Evolutionary conservation across 2,329 filamentous ascomycete species (phyloP).

Genomic region (Fusarium sp.): DNA sequence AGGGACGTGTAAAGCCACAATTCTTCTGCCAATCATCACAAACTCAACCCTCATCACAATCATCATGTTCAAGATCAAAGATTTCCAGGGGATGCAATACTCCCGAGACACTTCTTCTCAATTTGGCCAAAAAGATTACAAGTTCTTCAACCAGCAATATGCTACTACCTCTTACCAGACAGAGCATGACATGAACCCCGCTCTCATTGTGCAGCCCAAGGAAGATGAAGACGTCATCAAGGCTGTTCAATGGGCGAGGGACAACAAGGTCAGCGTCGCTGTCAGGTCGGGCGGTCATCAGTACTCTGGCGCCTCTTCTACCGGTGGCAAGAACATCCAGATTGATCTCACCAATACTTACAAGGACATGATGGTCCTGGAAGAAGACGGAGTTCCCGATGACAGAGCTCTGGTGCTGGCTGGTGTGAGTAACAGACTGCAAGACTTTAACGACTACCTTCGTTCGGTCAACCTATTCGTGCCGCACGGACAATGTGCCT

Average conservation of each 20-base stretch:
- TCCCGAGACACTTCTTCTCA: conserved; percentile 24
- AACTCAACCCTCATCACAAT: background rate
- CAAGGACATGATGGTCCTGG: conserved; percentile 43
- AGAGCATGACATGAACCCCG: conserved; percentile 55
- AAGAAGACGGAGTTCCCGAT: conserved; percentile 34
- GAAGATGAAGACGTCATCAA: conserved; percentile 53
- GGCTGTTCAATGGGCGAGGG: conserved; percentile 52
- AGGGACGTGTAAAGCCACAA: background rate
- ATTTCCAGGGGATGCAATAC: conserved; percentile 38
- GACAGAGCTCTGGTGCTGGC: conserved; percentile 49
- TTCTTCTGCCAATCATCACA: background rate
- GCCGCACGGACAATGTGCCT: conserved; percentile 56
- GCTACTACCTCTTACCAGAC: conserved; percentile 53
- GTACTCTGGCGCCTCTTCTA: conserved; percentile 60
- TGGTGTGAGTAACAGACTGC: conserved; percentile 54
- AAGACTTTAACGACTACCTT: conserved; percentile 55
- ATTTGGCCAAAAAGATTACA: conserved; percentile 18
- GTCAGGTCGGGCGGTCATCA: conserved; percentile 60
- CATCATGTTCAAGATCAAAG: conserved; percentile 34
- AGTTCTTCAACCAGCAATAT: conserved; percentile 50
- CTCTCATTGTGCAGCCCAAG: conserved; percentile 55
- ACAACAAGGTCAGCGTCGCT: conserved; percentile 53
- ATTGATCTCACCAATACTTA: conserved; percentile 53
- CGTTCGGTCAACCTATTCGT: conserved; percentile 54
- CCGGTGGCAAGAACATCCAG: conserved; percentile 55